Evolutionary conservation across 2,329 filamentous ascomycete genomes (phyloP).

Genomic region (Beauveria caledonica): DNA sequence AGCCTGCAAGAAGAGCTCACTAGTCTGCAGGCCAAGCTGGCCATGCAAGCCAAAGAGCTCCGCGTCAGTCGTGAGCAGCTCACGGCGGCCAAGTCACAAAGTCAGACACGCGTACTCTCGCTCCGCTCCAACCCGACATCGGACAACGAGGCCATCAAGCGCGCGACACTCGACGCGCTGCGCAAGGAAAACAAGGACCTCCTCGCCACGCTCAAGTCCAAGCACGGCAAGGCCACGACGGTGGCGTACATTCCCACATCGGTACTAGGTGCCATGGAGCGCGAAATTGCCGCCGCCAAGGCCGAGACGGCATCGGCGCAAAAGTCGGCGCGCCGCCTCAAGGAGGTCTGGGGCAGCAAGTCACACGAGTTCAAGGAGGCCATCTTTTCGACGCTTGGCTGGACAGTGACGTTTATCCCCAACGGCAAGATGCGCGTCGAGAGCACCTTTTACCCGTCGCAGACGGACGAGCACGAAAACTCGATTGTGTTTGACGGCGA

Average conservation of each 20-base stretch:
- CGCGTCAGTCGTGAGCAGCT: constrained; percentile 67
- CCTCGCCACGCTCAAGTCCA: constrained; percentile 57
- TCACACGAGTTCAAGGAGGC: constrained; percentile 92
- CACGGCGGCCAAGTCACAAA: constrained; percentile 53
- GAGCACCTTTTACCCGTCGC: constrained; percentile 68
- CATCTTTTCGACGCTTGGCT: constrained; percentile 84
- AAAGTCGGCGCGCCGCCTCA: constrained; percentile 77
- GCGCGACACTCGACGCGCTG: constrained; percentile 67
- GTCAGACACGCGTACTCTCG: constrained; percentile 74
- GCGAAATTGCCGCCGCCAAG: constrained; percentile 65
- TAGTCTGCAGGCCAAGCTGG: constrained; percentile 59
- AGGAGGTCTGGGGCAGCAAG: constrained; percentile 88
- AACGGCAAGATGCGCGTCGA: constrained; percentile 94
- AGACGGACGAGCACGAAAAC: constrained; percentile 61
- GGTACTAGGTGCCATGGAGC: constrained; percentile 65
- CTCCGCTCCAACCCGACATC: constrained; percentile 89
- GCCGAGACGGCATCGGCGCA: constrained; percentile 63
- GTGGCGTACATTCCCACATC: constrained; percentile 65
- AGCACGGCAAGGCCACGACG: constrained; percentile 26
- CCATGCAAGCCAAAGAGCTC: constrained; percentile 67
- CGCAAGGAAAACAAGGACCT: constrained; percentile 79
- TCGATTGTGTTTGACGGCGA: constrained; percentile 84
- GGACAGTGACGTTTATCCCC: constrained; percentile 93
- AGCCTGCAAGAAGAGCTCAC: constrained; percentile 72
- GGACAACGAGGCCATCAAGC: constrained; percentile 75